These are phyloP conservation scores for Penicillium sp. DNA, from an alignment of 2,329 filamentous ascomycete species.

Conservation along the genomic window DNA sequence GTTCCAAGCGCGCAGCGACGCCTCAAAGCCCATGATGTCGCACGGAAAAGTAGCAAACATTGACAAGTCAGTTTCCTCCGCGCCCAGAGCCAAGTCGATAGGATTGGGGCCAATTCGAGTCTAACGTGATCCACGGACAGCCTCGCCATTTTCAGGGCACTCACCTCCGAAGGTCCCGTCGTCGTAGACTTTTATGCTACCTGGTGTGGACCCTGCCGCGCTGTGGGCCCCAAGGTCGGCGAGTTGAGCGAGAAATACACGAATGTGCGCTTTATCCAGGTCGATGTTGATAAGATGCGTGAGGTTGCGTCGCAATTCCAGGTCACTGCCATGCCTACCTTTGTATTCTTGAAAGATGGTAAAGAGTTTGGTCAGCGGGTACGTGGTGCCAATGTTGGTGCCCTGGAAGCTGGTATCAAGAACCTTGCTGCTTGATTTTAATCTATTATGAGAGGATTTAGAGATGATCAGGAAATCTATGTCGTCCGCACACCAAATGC, in stretches of 20 bases:
- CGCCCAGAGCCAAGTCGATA: neutral
- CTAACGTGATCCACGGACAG: constrained; percentile 44
- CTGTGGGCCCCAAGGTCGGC: constrained; percentile 53
- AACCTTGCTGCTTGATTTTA: constrained; percentile 12
- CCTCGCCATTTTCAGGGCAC: constrained; percentile 58
- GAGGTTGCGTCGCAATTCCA: constrained; percentile 50
- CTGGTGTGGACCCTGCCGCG: constrained; percentile 59
- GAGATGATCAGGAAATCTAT: neutral
- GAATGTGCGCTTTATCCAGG: constrained; percentile 53
- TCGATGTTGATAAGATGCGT: constrained; percentile 54
- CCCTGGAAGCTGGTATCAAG: constrained; percentile 29
- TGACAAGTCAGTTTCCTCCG: constrained; percentile 32
- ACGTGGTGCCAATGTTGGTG: constrained; percentile 28
- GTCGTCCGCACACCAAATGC: neutral
- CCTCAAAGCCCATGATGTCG: constrained; percentile 24
- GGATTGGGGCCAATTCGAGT: neutral
- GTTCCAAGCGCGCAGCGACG: constrained; percentile 10
- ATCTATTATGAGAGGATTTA: neutral
- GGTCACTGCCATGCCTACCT: constrained; percentile 49
- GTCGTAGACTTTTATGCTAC: constrained; percentile 55
- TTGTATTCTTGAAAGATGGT: constrained; percentile 42
- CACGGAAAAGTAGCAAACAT: constrained; percentile 39
- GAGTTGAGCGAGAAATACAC: constrained; percentile 51
- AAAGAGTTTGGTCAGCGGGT: constrained; percentile 29
- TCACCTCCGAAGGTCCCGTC: constrained; percentile 50